A percentile compares a stretch with the other conserved stretches of the same genome.
Evolutionary conservation across 345 rosid species (phyloP).

Genomic region (Boechera divaricarpa): DNA sequence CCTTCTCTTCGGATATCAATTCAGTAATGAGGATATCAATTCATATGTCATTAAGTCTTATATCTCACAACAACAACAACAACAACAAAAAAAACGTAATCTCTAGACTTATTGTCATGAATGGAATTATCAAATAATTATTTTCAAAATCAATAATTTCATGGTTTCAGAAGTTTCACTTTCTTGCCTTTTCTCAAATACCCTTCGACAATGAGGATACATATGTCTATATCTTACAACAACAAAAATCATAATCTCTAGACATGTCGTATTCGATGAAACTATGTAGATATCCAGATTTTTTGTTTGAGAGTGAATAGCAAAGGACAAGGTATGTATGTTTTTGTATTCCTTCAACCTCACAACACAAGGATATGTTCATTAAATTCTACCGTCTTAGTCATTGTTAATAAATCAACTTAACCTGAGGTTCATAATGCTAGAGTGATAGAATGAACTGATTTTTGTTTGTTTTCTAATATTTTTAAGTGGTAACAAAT

Average conservation of each 20-base stretch:
- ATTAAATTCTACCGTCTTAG: not conserved
- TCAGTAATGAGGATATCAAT: too few species aligned
- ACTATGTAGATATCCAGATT: not conserved
- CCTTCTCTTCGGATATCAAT: not conserved
- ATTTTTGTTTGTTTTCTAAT: too few species aligned
- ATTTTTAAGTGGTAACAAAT: too few species aligned
- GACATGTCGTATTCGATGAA: not conserved
- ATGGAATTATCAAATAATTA: not conserved
- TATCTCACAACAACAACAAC: not conserved
- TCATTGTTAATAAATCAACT: too few species aligned
- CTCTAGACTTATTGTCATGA: not conserved
- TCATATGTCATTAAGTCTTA: not conserved
- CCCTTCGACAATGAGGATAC: not conserved
- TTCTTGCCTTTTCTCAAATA: not conserved
- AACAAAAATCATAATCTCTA: not conserved
- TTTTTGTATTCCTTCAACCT: not conserved
- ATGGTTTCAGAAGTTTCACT: not conserved
- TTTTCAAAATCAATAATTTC: not conserved
- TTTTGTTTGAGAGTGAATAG: not conserved
- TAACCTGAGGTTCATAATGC: too few species aligned
- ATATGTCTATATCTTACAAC: not conserved
- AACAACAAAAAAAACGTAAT: too few species aligned
- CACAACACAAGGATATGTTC: not conserved
- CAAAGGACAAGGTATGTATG: too few species aligned
- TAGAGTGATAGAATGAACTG: too few species aligned